Base-by-base conservation (phyloP, 2,329 filamentous ascomycete species). In the Elsinoe australis region DNA sequence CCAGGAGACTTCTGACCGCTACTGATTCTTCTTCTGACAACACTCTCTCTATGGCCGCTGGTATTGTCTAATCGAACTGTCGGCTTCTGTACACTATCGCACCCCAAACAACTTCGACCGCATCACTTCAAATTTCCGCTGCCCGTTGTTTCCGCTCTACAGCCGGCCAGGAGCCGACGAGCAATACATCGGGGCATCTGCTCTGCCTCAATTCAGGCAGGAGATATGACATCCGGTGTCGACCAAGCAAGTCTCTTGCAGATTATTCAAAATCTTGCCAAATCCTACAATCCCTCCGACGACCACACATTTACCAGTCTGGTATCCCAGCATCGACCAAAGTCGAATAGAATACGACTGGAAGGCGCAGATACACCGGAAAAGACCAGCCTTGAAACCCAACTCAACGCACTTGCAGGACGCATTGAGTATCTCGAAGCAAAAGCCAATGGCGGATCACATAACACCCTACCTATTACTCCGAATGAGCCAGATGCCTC, bases 351-450 rank as follows among this genome's bases (percentile, higher is more conserved):
- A 55, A 74, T 90, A 61, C 76, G 75, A 53, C 75, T 96, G 18
- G 89, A 90, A 10, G 92, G 92, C 51, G 75, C 79, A 50, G 77
- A 87, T 51, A 83, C 78, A 35, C 68, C 79, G 28, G 83, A 83
- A 56, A 96, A 96, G 70, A 74, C 78, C 56, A 76, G 76, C 24
- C 78, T 96, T 52, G 88, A 96, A 69, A 74, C 76, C 52, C 90
- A 96, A 69, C 77, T 98, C 50, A 78, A 83, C 44, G 83, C 85
- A 49, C 77, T 96, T 54, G 78, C 83, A 51, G 71, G 81, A 53
- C 77, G 92, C 56, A 80, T 96, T 56, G 84, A 88, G 55, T 80
- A 82, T 55, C 79, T 96, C 57, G 89, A 96, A 71, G 79, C 80
- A 57, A 83, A 83, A 68, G 83, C 85, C 55, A 73, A 75, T 55